phyloP scores from a whole-genome alignment of 169 alveolate species.

The Eimeria praecox region DNA sequence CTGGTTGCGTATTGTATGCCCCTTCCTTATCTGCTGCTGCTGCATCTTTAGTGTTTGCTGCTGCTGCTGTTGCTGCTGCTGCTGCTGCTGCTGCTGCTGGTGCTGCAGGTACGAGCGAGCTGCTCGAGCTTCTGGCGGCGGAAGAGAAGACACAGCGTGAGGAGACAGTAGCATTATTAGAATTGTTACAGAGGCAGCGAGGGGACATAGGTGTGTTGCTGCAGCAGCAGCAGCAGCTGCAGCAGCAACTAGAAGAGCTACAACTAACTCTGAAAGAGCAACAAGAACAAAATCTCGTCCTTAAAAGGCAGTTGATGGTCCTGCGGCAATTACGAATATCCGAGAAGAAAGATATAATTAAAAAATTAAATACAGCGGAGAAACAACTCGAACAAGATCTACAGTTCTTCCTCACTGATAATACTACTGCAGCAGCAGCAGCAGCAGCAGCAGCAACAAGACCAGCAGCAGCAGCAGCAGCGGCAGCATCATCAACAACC shows the following conservation, averaged over 20 bases:
- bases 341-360: neutral
- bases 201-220: neutral
- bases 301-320: neutral
- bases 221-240: slow-evolving; percentile 54
- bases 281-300: neutral
- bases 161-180: slow-evolving; percentile 31
- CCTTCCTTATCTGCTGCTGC: neutral
- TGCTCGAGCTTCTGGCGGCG: neutral
- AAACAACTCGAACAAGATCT: neutral
- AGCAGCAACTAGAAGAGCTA: neutral
- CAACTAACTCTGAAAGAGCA: neutral
- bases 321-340: neutral
- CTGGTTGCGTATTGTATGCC: neutral
- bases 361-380: neutral
- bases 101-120: slow-evolving; percentile 36
- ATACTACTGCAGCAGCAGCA: too few relatives aligned
- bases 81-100: slow-evolving; percentile 30
- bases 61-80: slow-evolving; percentile 33
- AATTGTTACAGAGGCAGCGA: slow-evolving; percentile 4
- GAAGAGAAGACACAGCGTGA: slow-evolving; percentile 5
- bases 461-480: neutral
- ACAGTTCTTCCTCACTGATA: neutral
- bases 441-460: too few relatives aligned
- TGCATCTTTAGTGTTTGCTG: neutral
- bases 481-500: neutral